phyloP scores from a whole-genome alignment of 345 rosid species.

The Reutealis trisperma region DNA sequence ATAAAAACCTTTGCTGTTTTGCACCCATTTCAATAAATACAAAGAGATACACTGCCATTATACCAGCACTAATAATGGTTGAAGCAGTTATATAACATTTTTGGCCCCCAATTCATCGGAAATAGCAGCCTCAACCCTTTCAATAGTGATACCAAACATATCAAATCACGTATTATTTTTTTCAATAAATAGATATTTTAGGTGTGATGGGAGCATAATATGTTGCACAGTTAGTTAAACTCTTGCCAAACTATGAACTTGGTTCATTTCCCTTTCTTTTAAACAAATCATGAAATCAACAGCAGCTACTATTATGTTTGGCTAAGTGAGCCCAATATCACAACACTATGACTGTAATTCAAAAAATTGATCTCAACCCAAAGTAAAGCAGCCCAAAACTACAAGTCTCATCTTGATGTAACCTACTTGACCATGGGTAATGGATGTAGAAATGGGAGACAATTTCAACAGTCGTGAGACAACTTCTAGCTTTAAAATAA shows the following conservation, averaged over 20 bases:
- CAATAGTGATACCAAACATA: neutral
- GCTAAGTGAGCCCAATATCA: neutral
- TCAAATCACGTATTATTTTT: neutral
- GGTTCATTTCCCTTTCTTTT: neutral
- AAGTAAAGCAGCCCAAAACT: neutral
- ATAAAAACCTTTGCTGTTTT: neutral
- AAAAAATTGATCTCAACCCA: neutral
- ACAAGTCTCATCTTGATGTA: neutral
- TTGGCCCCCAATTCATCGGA: no score
- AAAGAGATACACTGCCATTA: neutral
- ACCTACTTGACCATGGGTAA: neutral
- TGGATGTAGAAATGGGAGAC: no score
- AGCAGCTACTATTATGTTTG: neutral
- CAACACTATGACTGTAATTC: no score
- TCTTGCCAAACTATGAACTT: neutral
- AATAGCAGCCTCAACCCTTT: neutral
- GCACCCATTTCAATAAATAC: neutral
- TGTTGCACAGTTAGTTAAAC: neutral
- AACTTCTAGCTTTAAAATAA: neutral
- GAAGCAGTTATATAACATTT: neutral
- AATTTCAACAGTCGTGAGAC: neutral
- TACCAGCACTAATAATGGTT: neutral
- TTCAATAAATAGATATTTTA: neutral
- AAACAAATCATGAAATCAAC: neutral
- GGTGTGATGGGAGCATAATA: neutral